Conservation (phyloP, 2,329 filamentous ascomycete species). For the Elsinoe arachidis region DNA sequence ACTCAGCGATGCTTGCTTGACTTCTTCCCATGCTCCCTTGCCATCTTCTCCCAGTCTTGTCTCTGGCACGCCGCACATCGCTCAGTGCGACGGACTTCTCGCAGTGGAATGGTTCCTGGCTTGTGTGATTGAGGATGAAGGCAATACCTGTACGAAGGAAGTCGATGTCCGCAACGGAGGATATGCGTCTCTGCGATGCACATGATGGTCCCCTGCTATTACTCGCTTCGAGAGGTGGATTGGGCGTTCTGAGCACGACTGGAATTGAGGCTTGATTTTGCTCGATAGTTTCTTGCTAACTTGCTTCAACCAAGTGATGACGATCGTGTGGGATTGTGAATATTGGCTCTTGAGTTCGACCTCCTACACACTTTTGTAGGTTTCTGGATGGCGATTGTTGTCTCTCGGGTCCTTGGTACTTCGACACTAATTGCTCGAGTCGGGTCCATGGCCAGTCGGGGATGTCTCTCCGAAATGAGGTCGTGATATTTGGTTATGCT, state of each 20-base stretch:
- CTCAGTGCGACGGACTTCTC: not conserved
- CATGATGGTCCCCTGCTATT: not conserved
- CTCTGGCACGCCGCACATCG: not conserved
- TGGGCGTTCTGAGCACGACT: not conserved
- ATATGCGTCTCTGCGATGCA: constrained; percentile 3
- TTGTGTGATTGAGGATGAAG: not conserved
- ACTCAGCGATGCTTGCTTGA: constrained; percentile 40
- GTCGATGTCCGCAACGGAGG: not conserved
- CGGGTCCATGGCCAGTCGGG: too few species aligned
- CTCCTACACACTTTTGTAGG: too few species aligned
- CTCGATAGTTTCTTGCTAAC: too few species aligned
- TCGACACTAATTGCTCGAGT: too few species aligned
- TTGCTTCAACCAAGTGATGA: too few species aligned
- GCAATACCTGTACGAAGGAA: constrained; percentile 3
- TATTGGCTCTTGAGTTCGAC: too few species aligned
- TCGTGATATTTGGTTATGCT: too few species aligned
- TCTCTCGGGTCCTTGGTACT: too few species aligned
- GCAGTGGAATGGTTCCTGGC: not conserved
- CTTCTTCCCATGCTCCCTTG: not conserved
- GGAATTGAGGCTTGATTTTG: not conserved
- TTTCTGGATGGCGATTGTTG: too few species aligned
- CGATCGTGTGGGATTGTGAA: too few species aligned
- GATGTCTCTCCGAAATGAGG: too few species aligned
- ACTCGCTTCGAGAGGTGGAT: not conserved
- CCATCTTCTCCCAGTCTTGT: not conserved